Evolutionary conservation across 2,329 filamentous ascomycete species (phyloP).

Genomic region (Hymenoscyphus infarciens): DNA sequence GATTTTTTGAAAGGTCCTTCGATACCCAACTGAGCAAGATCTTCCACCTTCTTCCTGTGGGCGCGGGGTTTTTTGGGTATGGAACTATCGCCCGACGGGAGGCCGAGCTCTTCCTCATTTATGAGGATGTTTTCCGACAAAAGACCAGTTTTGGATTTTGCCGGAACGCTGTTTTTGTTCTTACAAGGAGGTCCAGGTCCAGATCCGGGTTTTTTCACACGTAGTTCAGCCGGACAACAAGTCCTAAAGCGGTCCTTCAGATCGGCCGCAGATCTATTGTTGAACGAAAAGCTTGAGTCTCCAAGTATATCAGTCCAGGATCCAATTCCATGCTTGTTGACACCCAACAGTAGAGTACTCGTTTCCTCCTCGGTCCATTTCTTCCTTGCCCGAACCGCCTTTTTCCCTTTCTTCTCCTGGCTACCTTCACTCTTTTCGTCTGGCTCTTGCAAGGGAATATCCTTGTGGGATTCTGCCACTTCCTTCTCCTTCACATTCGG

Average conservation of each 20-base stretch:
- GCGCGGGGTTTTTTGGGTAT: constrained; percentile 50
- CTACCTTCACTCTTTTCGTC: constrained; percentile 9
- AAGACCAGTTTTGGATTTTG: constrained; percentile 46
- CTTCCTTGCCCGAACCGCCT: constrained; percentile 53
- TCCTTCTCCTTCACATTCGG: constrained; percentile 24
- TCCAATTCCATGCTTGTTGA: constrained; percentile 60
- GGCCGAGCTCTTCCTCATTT: constrained; percentile 21
- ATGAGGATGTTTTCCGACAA: constrained; percentile 54
- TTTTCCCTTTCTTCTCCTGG: constrained; percentile 31
- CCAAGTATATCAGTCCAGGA: constrained; percentile 64
- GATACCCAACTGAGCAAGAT: constrained; percentile 56
- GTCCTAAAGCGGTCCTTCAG: constrained; percentile 65
- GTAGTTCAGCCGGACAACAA: constrained; percentile 60
- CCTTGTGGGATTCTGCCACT: constrained; percentile 8
- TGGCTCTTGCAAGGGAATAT: neutral
- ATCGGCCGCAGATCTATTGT: constrained; percentile 58
- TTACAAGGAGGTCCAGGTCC: constrained; percentile 17
- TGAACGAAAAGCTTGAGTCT: constrained; percentile 58
- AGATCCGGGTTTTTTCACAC: constrained; percentile 37
- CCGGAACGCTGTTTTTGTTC: constrained; percentile 19
- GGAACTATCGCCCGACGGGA: constrained; percentile 30
- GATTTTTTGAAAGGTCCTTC: constrained; percentile 60
- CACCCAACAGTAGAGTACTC: constrained; percentile 57
- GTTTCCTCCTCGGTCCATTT: constrained; percentile 66
- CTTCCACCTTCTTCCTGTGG: constrained; percentile 54